Evolutionary conservation across 257 asterid species (phyloP), one percentile per base, ranked within the genome.

Genomic region (Solanum ossicruentum): DNA sequence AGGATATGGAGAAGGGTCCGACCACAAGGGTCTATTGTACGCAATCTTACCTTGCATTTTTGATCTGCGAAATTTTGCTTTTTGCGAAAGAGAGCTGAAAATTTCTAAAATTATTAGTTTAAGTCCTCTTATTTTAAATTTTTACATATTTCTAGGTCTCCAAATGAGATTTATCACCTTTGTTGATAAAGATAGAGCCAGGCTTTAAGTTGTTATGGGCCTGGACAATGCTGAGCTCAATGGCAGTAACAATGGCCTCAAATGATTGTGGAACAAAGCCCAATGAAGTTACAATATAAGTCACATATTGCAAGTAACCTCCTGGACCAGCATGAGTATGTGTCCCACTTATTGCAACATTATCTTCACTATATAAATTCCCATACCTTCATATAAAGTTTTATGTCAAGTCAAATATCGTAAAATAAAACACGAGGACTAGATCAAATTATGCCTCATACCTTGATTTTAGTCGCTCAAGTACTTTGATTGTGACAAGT

Each of bases 271-370:
- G 92, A 60, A 92, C 90, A 86, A 92, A 91, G 72, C 96, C 96
- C 8, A 92, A 90, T 21, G 96, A 91, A 23, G 96, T 92, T 23
- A 92, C 28, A 0, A 87, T 85, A 28, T 91, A 92, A 4, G 91
- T 89, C 26, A 92, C 87, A 36, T 92, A 92, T 82, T 91, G 95
- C 85, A 92, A 85, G 75, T 92, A 92, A 7, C 95, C 95, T 66
- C 95, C 95, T 13, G 95, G 94, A 9, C 93, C 96, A 47, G 96
- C 96, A 86, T 92, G 94, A 28, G 94, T 90, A 83, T 92, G 96
- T 36, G 88, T 92, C 8, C 96, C 96, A 85, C 96, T 92, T 67
- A 92, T 91, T 36, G 96, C 94, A 67, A 92, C 84, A 16, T 92
- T 92, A 1, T 89, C 89, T 85, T 92, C 94, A 21, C 82, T 87